These are phyloP conservation scores for Xylariaceae sp. DNA, from an alignment of 2,329 filamentous ascomycete species.

Conservation along the genomic window DNA sequence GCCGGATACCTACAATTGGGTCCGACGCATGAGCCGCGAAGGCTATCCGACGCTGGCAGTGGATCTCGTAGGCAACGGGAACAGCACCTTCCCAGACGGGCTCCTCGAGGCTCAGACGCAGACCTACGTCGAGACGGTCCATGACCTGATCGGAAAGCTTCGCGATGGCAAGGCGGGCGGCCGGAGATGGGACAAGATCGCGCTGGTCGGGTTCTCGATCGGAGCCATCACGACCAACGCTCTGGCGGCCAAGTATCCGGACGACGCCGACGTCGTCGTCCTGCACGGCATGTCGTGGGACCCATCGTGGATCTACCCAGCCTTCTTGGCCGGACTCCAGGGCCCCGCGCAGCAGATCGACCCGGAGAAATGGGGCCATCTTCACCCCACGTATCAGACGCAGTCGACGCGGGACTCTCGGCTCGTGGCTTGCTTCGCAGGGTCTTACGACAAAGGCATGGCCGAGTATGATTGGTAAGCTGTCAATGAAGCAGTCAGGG, in stretches of 20 bases:
- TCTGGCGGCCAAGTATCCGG: slow-evolving; percentile 14
- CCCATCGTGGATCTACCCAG: slow-evolving; percentile 14
- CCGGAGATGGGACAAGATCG: slow-evolving; percentile 11
- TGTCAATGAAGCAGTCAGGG: not conserved
- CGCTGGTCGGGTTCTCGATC: slow-evolving; percentile 12
- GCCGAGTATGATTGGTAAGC: slow-evolving; percentile 14
- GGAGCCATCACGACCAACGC: slow-evolving; percentile 12
- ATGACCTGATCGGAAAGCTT: slow-evolving; percentile 16
- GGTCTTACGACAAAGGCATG: slow-evolving; percentile 12
- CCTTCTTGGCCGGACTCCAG: slow-evolving; percentile 18
- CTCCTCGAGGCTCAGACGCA: slow-evolving; percentile 19
- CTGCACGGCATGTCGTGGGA: slow-evolving; percentile 17
- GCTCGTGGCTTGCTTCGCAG: slow-evolving; percentile 16
- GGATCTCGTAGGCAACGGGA: slow-evolving; percentile 17
- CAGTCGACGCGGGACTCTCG: slow-evolving; percentile 14
- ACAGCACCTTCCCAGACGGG: slow-evolving; percentile 21
- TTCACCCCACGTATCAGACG: slow-evolving; percentile 14
- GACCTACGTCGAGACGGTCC: slow-evolving; percentile 16
- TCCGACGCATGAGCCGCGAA: slow-evolving; percentile 13
- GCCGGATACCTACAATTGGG: slow-evolving; percentile 21
- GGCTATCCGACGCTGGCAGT: slow-evolving; percentile 20
- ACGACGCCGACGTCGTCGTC: slow-evolving; percentile 14
- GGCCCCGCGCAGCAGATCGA: slow-evolving; percentile 12
- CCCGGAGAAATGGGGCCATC: slow-evolving; percentile 13
- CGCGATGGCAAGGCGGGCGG: slow-evolving; percentile 11